Percentiles rank a stretch among this genome's conserved stretches.
phyloP scores from a whole-genome alignment of 1,284 basidiomycete genomes.

The Ganoderma meredithae region DNA sequence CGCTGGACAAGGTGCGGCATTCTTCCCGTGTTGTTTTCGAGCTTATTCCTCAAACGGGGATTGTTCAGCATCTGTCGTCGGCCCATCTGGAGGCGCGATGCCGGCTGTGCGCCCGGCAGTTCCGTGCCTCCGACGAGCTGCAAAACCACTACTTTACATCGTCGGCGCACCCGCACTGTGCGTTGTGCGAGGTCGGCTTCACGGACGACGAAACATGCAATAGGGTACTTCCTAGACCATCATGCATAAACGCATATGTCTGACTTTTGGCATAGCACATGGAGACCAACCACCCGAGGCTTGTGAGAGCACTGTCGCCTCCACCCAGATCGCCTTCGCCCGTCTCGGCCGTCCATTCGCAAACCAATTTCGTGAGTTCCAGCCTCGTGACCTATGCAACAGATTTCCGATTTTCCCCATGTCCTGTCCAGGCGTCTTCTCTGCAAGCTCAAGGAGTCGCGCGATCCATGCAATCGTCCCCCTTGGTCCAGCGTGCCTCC shows the following conservation, averaged over 20 bases:
- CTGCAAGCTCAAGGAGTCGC: constrained; percentile 6
- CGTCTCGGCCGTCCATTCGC: neutral
- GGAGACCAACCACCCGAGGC: constrained; percentile 27
- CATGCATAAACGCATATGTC: neutral
- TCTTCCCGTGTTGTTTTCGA: neutral
- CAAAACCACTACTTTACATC: constrained; percentile 28
- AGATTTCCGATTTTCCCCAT: neutral
- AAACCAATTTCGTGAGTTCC: neutral
- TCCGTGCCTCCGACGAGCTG: constrained; percentile 23
- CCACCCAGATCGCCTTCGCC: constrained; percentile 8
- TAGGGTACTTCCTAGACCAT: constrained; percentile 14
- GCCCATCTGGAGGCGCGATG: constrained; percentile 27
- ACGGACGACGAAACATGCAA: constrained; percentile 27
- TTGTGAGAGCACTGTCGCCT: constrained; percentile 12
- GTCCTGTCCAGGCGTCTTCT: constrained; percentile 9
- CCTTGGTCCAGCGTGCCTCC: constrained; percentile 17
- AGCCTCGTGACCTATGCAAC: neutral
- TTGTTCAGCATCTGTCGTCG: constrained; percentile 28
- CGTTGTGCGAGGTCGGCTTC: constrained; percentile 31
- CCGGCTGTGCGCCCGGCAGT: constrained; percentile 23
- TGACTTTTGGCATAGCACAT: constrained; percentile 22
- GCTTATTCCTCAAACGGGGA: neutral
- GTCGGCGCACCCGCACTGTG: constrained; percentile 31
- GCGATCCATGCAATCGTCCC: constrained; percentile 20
- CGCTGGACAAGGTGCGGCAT: constrained; percentile 22